Base-by-base conservation (phyloP, 2,329 filamentous ascomycete species). In the Alternaria longipes region DNA sequence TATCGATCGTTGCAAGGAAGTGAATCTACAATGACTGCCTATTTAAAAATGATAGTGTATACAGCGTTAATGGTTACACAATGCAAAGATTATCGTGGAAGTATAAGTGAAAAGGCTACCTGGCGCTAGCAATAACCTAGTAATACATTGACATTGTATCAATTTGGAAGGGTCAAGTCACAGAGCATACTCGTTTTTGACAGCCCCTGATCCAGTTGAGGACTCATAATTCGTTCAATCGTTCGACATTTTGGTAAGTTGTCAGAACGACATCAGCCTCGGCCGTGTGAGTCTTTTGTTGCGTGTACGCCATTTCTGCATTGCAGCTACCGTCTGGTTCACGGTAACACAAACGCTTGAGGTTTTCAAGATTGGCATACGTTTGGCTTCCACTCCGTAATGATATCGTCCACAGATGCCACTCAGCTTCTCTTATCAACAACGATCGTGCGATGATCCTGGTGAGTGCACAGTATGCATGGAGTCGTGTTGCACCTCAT, bases 191-290 rank as follows among this genome's bases (percentile, higher is more conserved):
- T 26, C 0, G 7, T 26, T 7, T 0, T 26, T 26, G 7, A 26
- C 2, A 26, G 6, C 0, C 0, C 2, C 24, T 26, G 2, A 2
- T 26, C 2, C 7, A 26, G 24, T 26, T 26, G 2, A 2, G 2
- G 6, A 26, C 24, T 26, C 2, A 26, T 2, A 26, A 26, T 26
- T 2, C 8, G 24, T 2, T 26, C 2, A 2, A 2, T 0, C 24
- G 0, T 26, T 26, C 24, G 0, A 24, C 6, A 24, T 7, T 24
- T 24, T 0, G 24, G 7, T 0, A 8, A 2, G 24, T 2, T 26
- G 24, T 26, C 24, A 26, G 24, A 26, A 26, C 24, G 24, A 0
- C 1, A 26, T 26, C 2, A 2, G 1, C 0, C 24, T 0, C 24
- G 24, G 2, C 24, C 6, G 24, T 26, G 0, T 7, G 2, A 26